These are phyloP conservation scores for Hanseniaspora guilliermondii DNA, from an alignment of 805 yeast genomes.

Conservation along the genomic window DNA sequence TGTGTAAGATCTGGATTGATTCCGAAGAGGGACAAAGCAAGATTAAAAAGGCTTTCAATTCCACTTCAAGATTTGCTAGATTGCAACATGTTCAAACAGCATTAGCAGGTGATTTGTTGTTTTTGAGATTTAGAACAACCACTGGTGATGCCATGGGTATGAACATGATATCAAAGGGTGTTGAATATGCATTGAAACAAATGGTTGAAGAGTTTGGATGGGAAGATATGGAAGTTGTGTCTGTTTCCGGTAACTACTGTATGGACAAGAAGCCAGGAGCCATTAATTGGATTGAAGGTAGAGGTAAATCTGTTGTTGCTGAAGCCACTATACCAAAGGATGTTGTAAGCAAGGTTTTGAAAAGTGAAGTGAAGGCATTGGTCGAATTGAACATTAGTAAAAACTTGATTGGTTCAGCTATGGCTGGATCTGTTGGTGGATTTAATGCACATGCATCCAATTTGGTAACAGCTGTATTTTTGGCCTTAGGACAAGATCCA, in stretches of 20 bases:
- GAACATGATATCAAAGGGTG: slow-evolving; percentile 99
- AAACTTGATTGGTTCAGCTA: slow-evolving; percentile 89
- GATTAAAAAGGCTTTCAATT: slow-evolving; percentile 81
- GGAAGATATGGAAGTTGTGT: slow-evolving; percentile 83
- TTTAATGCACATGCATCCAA: slow-evolving; percentile 98
- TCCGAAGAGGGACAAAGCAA: slow-evolving; percentile 81
- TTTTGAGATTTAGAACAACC: slow-evolving; percentile 89
- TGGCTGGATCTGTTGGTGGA: slow-evolving; percentile 98
- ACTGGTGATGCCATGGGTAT: slow-evolving; percentile 99
- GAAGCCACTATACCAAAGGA: slow-evolving; percentile 82
- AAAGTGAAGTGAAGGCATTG: slow-evolving; percentile 82
- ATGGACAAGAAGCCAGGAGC: slow-evolving; percentile 97
- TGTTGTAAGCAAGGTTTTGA: slow-evolving; percentile 68
- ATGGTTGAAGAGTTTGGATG: slow-evolving; percentile 86
- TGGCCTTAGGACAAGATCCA: slow-evolving; percentile 99
- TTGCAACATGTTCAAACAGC: slow-evolving; percentile 85
- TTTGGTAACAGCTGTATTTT: slow-evolving; percentile 80
- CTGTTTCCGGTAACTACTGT: slow-evolving; percentile 95
- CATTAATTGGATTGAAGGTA: slow-evolving; percentile 97
- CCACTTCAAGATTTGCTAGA: slow-evolving; percentile 95
- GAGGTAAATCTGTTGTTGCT: slow-evolving; percentile 96
- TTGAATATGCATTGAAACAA: slow-evolving; percentile 68
- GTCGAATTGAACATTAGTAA: slow-evolving; percentile 82
- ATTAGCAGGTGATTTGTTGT: slow-evolving; percentile 80
- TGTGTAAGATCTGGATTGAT: slow-evolving; percentile 89